Percentiles rank a stretch among this genome's conserved stretches.
Conservation (phyloP, 106 monocot species). For the Cymbidium sinense region DNA sequence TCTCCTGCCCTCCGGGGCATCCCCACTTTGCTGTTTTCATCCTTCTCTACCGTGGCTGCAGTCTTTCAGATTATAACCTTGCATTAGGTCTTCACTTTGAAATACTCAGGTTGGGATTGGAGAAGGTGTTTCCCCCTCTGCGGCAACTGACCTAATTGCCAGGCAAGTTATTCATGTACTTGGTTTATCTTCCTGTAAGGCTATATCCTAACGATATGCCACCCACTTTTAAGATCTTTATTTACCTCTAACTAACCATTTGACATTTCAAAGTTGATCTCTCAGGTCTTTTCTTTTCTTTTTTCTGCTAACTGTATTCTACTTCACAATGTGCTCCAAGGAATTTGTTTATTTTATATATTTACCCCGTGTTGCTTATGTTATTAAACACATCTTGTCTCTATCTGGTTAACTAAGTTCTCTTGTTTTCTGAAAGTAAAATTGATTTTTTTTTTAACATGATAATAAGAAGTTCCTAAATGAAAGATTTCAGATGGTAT, state of each 20-base stretch:
- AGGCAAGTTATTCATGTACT: slow-evolving; percentile 40
- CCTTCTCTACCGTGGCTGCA: background rate
- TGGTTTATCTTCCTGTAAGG: too few relatives aligned
- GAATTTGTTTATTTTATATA: background rate
- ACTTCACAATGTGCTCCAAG: too few relatives aligned
- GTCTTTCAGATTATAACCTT: background rate
- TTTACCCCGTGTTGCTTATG: background rate
- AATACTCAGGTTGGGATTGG: slow-evolving; percentile 86
- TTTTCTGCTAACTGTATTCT: background rate
- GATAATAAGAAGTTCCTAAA: background rate
- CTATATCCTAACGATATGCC: too few relatives aligned
- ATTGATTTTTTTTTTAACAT: background rate
- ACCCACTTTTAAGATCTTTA: background rate
- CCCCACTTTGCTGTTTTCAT: background rate
- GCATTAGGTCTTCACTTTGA: slow-evolving; percentile 13
- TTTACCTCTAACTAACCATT: background rate
- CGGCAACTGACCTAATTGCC: slow-evolving; percentile 95
- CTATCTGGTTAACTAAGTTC: background rate
- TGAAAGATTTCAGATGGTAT: background rate
- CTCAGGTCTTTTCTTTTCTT: background rate
- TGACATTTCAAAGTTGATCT: background rate
- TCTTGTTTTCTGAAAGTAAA: background rate
- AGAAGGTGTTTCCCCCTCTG: slow-evolving; percentile 98
- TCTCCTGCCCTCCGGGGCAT: too few relatives aligned
- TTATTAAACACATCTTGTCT: background rate